A percentile compares a stretch with the other conserved stretches of the same genome.
Evolutionary conservation across 805 yeast genomes (phyloP).

Genomic region (Wickerhamiella siamensis): DNA sequence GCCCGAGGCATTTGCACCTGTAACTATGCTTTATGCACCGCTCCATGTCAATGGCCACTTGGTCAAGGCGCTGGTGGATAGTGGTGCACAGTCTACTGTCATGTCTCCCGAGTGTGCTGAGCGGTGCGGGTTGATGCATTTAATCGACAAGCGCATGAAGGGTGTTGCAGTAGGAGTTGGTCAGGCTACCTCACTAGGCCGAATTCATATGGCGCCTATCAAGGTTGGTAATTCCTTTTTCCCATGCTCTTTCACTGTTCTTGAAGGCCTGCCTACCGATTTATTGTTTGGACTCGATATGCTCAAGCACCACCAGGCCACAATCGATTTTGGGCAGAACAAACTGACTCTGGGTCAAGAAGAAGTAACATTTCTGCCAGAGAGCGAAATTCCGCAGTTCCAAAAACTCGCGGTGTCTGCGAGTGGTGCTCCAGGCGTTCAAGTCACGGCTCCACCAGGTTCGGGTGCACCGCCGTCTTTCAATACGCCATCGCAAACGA

Average conservation of each 20-base stretch:
- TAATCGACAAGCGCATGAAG: conserved; percentile 64
- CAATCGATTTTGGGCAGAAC: conserved; percentile 56
- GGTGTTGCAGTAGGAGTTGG: conserved; percentile 93
- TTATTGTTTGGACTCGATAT: conserved; percentile 76
- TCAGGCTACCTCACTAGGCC: conserved; percentile 57
- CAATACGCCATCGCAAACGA: not conserved
- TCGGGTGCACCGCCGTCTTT: not conserved
- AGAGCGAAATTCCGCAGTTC: conserved; percentile 44
- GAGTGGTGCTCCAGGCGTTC: not conserved
- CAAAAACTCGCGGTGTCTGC: not conserved
- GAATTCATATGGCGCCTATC: conserved; percentile 78
- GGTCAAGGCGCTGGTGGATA: conserved; percentile 86
- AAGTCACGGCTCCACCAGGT: not conserved
- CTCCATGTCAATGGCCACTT: conserved; percentile 65
- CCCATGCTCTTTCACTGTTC: conserved; percentile 54
- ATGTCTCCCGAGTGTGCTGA: conserved; percentile 66
- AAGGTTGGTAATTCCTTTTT: conserved; percentile 52
- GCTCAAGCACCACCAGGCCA: conserved; percentile 78
- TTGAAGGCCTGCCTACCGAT: conserved; percentile 45
- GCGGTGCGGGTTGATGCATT: conserved; percentile 47
- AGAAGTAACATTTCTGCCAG: conserved; percentile 58
- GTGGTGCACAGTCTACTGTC: conserved; percentile 89
- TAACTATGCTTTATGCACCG: conserved; percentile 70
- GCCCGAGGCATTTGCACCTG: conserved; percentile 78
- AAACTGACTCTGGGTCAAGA: conserved; percentile 57